Evolutionary conservation across 2,329 filamentous ascomycete genomes (phyloP).

Genomic region (Pseudocercospora eumusae): DNA sequence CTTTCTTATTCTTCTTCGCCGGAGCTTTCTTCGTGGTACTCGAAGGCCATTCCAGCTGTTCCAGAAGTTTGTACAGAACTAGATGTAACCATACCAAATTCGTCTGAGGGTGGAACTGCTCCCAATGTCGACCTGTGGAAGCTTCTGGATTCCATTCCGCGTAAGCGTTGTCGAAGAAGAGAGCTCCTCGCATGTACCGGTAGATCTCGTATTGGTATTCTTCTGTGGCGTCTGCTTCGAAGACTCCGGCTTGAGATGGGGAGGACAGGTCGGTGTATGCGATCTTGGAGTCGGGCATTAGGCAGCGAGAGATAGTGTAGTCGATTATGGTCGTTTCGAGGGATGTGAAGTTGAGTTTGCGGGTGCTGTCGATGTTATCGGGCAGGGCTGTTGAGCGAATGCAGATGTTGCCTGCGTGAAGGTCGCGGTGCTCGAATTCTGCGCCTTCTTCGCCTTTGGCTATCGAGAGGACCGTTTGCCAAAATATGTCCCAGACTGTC

Average conservation of each 20-base stretch:
- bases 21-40: conserved; percentile 20
- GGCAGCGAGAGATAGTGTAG: conserved; percentile 66
- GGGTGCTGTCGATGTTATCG: conserved; percentile 31
- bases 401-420: conserved; percentile 68
- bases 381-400: conserved; percentile 40
- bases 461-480: conserved; percentile 63
- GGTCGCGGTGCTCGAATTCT: conserved; percentile 65
- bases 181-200: conserved; percentile 52
- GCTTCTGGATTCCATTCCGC: conserved; percentile 24
- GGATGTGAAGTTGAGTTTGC: conserved; percentile 54
- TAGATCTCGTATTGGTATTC: conserved; percentile 61
- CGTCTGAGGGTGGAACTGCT: conserved; percentile 58
- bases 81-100: conserved; percentile 67
- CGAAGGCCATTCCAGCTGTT: conserved; percentile 42
- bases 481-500: conserved; percentile 64
- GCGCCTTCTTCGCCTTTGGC: conserved; percentile 62
- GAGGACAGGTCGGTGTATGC: conserved; percentile 52
- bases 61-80: conserved; percentile 58
- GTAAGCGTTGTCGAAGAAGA: conserved; percentile 45
- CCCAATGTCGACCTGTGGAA: conserved; percentile 47
- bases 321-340: conserved; percentile 67
- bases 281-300: conserved; percentile 44
- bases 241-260: conserved; percentile 46
- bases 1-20: conserved; percentile 25
- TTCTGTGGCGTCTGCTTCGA: conserved; percentile 49